Evolutionary conservation across 2,329 filamentous ascomycete genomes (phyloP).

Genomic region (Berkeleyomyces rouxiae): DNA sequence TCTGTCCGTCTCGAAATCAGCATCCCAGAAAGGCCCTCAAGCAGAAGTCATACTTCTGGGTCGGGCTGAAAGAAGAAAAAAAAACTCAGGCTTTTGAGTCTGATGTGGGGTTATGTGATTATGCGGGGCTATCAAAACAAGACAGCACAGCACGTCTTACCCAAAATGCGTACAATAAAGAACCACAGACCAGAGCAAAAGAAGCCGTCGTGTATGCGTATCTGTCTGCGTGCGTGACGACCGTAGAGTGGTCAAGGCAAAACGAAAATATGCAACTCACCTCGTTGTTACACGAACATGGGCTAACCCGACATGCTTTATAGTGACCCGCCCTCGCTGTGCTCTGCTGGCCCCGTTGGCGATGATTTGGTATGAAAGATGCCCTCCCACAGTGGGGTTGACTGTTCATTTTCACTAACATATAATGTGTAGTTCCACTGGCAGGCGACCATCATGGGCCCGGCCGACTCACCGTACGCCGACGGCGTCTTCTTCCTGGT

Average conservation of each 20-base stretch:
- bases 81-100: neutral
- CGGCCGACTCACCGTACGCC: slow-evolving; percentile 94
- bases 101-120: neutral
- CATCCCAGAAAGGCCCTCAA: too few relatives aligned
- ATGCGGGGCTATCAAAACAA: neutral
- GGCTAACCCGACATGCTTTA: slow-evolving; percentile 11
- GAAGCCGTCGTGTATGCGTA: neutral
- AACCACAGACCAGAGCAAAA: too few relatives aligned
- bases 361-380: slow-evolving; percentile 75
- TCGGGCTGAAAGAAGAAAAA: neutral
- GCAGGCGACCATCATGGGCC: slow-evolving; percentile 99
- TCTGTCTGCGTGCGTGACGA: neutral
- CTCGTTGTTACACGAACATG: too few relatives aligned
- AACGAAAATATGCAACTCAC: too few relatives aligned
- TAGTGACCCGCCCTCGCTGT: slow-evolving; percentile 96
- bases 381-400: slow-evolving; percentile 16
- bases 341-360: slow-evolving; percentile 90
- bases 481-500: slow-evolving; percentile 97
- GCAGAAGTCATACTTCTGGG: neutral
- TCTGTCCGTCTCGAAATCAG: neutral
- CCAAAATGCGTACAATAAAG: too few relatives aligned
- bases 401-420: slow-evolving; percentile 16
- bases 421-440: slow-evolving; percentile 68
- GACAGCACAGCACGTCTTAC: too few relatives aligned
- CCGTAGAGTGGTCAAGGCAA: too few relatives aligned